Base-by-base conservation (phyloP, 2,329 filamentous ascomycete species). In the Calycina herbarum region DNA sequence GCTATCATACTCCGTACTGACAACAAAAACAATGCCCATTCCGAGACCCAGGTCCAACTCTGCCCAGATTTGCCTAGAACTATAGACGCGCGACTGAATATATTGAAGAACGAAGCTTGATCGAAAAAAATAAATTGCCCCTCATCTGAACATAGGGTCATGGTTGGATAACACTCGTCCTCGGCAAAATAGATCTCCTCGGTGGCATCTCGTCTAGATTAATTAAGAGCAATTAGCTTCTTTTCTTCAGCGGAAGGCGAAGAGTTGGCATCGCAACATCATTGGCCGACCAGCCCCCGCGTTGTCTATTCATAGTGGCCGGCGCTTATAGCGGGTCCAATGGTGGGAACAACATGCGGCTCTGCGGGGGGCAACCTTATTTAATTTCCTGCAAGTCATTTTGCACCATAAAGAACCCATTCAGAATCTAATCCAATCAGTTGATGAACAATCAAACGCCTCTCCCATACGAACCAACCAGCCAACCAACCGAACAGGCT, bases 341-440 rank as follows among this genome's bases (percentile, higher is more conserved):
- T 54, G 48, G 20, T 24, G 48, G n/a, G 5, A 13, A 13, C 11
- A 27, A 24, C 24, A 54, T 54, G 48, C 48, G 48, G 48, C 48
- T 54, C 48, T 54, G 20, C 20, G 48, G 48, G 48, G 48, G 38
- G 38, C 38, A 40, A 40, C 38, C 38, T 40, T 40, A 40, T 40
- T 40, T 40, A 40, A 40, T 27, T 24, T 24, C 24, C 20, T 54
- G 48, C 48, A 54, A 54, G 48, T 54, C 48, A 54, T 54, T 54
- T 27, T 27, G 48, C 48, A 54, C n/a, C 48, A 13, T 24, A 27
- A 54, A 24, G 10, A 20, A 54, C 20, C 48, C 48, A 27, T 24
- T 54, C 20, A 54, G 48, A 54, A 54, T 54, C 48, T 54, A 24
- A 54, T 54, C 48, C 48, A 54, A 54, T 54, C 48, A 54, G 7